phyloP scores from a whole-genome alignment of 164 flowering plant genomes.

The Piper longum region DNA sequence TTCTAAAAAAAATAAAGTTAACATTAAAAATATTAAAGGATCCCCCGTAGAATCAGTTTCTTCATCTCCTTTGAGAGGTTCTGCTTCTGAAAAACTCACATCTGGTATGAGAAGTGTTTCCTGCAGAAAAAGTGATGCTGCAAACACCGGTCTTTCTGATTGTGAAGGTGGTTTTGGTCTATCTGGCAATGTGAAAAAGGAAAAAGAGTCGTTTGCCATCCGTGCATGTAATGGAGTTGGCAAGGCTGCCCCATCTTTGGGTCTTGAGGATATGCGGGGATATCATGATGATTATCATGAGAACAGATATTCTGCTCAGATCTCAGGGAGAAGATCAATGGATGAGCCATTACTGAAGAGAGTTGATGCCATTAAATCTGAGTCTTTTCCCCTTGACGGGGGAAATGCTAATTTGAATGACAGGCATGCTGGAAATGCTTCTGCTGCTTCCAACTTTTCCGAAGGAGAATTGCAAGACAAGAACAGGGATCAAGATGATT shows the following conservation, averaged over 20 bases:
- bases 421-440: constrained; percentile 3
- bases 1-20: constrained; percentile 44
- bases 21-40: constrained; percentile 47
- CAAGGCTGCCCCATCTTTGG: constrained; percentile 12
- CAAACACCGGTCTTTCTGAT: constrained; percentile 22
- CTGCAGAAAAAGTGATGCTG: constrained; percentile 25
- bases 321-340: constrained; percentile 18
- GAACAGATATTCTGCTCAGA: constrained; percentile 17
- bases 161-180: constrained; percentile 38
- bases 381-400: constrained; percentile 15
- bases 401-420: constrained; percentile 17
- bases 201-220: constrained; percentile 13
- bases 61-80: constrained; percentile 69
- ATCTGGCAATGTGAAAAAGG: constrained; percentile 25
- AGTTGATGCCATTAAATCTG: constrained; percentile 1
- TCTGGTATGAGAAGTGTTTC: constrained; percentile 12
- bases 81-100: constrained; percentile 34
- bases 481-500: constrained; percentile 6
- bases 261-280: constrained; percentile 12
- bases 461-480: not conserved
- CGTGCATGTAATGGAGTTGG: constrained; percentile 15
- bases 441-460: not conserved
- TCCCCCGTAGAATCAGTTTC: constrained; percentile 97
- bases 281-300: constrained; percentile 9
- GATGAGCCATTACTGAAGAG: not conserved